phyloP scores from a whole-genome alignment of 257 asterid species.

The Apocynum venetum region DNA sequence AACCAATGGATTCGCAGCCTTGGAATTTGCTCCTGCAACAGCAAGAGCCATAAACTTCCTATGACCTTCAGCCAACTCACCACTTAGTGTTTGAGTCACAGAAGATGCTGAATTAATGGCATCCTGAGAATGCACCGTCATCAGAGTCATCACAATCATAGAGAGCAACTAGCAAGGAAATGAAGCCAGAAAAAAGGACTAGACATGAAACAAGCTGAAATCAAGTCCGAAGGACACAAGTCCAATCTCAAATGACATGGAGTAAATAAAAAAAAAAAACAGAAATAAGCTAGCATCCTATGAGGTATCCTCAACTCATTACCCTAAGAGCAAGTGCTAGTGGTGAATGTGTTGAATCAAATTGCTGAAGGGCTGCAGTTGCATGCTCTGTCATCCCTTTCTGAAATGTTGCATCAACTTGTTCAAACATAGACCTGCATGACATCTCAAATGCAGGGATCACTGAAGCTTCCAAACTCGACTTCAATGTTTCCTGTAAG shows the following conservation, averaged over 20 bases:
- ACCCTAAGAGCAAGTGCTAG: constrained; percentile 81
- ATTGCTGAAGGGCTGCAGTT: constrained; percentile 67
- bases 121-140: constrained; percentile 40
- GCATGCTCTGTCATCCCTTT: constrained; percentile 86
- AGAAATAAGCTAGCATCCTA: neutral
- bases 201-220: neutral
- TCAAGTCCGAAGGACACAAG: neutral
- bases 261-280: neutral
- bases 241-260: neutral
- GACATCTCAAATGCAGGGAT: constrained; percentile 93
- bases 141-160: neutral
- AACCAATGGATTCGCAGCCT: constrained; percentile 51
- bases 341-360: constrained; percentile 79
- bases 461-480: constrained; percentile 75
- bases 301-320: constrained; percentile 14
- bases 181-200: neutral
- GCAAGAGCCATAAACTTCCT: constrained; percentile 79
- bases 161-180: neutral
- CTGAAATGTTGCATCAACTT: constrained; percentile 81
- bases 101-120: constrained; percentile 80
- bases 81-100: constrained; percentile 70
- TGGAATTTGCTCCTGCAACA: constrained; percentile 66
- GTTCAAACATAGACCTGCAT: constrained; percentile 92
- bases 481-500: constrained; percentile 79
- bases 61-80: constrained; percentile 87